Base-by-base conservation (phyloP, 2,329 filamentous ascomycete genomes). In the Fragosphaeria purpurea region DNA sequence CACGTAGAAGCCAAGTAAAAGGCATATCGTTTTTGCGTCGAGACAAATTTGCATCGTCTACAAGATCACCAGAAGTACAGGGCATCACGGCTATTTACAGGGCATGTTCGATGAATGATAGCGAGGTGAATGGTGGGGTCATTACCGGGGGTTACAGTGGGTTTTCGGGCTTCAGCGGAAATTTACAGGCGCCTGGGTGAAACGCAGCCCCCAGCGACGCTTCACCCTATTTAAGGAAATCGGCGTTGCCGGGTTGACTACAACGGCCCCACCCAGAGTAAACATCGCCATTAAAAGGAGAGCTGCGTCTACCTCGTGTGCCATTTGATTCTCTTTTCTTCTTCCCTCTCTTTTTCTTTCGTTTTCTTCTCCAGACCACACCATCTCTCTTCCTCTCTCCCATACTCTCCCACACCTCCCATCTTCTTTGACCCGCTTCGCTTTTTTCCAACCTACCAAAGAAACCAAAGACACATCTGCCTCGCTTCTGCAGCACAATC, bases 401-500 rank as follows among this genome's bases (percentile, higher is more conserved):
- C 35, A 37, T 11, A 42, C 51, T 54, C 53, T 56, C 47, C 56
- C 38, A n/a, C n/a, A n/a, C n/a, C n/a, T n/a, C n/a, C n/a, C n/a
- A n/a, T n/a, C n/a, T n/a, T n/a, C n/a, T n/a, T n/a, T n/a, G n/a
- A n/a, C n/a, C n/a, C n/a, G n/a, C n/a, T n/a, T n/a, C n/a, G n/a
- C n/a, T n/a, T n/a, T 41, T 59, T 60, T 58, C 46, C 49, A 51
- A 42, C 48, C 46, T 40, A 34, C 22, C 35, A 37, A 37, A 37
- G 7, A 37, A 37, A 37, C 35, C 35, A 37, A 37, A 7, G 7
- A 37, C 11, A 37, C 41, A 41, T 44, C 33, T 47, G 57, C 62
- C 61, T 64, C 58, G 50, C 57, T 55, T 57, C 62, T 66, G 56
- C 57, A 65, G 61, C 52, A 53, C 54, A 58, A 59, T 56, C 58